Base-by-base conservation (phyloP, 495 filamentous ascomycete genomes). In the Talaromyces stipitatus region DNA sequence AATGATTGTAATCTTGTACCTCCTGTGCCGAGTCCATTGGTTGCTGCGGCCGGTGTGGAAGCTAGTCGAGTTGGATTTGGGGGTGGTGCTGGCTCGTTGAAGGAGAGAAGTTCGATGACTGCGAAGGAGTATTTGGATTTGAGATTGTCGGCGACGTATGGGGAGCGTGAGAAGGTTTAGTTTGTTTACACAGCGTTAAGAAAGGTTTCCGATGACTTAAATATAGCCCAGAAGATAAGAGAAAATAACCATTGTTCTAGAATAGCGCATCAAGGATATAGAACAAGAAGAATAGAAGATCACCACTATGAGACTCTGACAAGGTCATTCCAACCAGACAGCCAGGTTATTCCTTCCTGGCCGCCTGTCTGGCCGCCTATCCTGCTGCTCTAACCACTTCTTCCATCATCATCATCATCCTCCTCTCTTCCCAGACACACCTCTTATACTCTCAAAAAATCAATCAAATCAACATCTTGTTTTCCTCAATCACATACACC, bases 51-150 rank as follows among this genome's bases (percentile, higher is more conserved):
- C 67, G 59, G 63, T 23, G 58, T 46, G 24, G 58, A 58, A 59
- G 61, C 50, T 29, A 64, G 36, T 50, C 66, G 65, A 53, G 69
- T 78, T 26, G 75, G 75, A 33, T 75, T 76, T 68, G 75, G 71
- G 14, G 72, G 65, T 50, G 69, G 72, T 24, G 69, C 72, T 30
- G 75, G 70, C 5, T 47, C 46, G 18, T 47, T 77, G 54, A 68
- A 67, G 58, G 80, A 77, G 59, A 78, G 78, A 55, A 78, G 78
- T 64, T 79, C 81, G 22, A 67, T 96, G 66, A 97, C 94, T 26
- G 92, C 94, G 8, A 76, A 80, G 62, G 87, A 92, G 69, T 91
- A 97, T 79, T 74, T 97, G 69, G 77, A 83, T 65, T 82, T 82
- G 69, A 73, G 89, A 62, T 70, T 96, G 64, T 80, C 72, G 53